Evolutionary conservation across 768 basidiomycete species (phyloP).

Genomic region (Podaxis carcinomalis): DNA sequence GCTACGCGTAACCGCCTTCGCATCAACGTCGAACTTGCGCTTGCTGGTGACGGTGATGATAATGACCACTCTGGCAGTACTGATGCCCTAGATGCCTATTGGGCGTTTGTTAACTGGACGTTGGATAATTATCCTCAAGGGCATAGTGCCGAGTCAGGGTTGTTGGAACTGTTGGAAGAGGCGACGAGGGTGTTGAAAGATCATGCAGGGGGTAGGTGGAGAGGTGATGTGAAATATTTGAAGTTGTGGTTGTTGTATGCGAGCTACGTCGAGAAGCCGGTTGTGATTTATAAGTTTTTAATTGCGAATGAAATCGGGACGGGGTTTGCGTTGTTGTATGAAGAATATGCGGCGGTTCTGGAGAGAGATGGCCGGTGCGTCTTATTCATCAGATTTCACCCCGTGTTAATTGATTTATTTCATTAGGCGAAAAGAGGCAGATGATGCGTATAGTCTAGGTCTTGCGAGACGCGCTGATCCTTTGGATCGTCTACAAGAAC

Average conservation of each 20-base stretch:
- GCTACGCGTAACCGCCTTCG: constrained; percentile 63
- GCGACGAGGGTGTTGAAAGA: constrained; percentile 84
- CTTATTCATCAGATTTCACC: constrained; percentile 2
- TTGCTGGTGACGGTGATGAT: constrained; percentile 71
- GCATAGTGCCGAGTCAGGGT: constrained; percentile 80
- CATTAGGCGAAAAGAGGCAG: constrained; percentile 79
- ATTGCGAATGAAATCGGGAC: constrained; percentile 91
- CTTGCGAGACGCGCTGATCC: constrained; percentile 81
- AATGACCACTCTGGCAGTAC: constrained; percentile 21
- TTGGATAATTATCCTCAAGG: constrained; percentile 94
- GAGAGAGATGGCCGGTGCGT: constrained; percentile 79
- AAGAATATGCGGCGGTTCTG: constrained; percentile 83
- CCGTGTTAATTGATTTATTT: constrained; percentile 6
- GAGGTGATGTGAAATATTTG: constrained; percentile 78
- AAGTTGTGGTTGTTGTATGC: constrained; percentile 95
- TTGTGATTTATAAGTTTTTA: constrained; percentile 85
- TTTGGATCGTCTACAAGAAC: constrained; percentile 70
- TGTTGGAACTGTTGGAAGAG: constrained; percentile 91
- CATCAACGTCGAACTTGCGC: constrained; percentile 65
- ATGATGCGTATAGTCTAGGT: constrained; percentile 83
- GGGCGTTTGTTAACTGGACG: constrained; percentile 85
- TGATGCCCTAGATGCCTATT: constrained; percentile 85
- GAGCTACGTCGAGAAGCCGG: constrained; percentile 84
- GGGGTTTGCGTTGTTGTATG: constrained; percentile 76
- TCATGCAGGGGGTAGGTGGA: constrained; percentile 69